Conservation (phyloP, 1,284 basidiomycete genomes). For the Apiotrichum laibachii region DNA sequence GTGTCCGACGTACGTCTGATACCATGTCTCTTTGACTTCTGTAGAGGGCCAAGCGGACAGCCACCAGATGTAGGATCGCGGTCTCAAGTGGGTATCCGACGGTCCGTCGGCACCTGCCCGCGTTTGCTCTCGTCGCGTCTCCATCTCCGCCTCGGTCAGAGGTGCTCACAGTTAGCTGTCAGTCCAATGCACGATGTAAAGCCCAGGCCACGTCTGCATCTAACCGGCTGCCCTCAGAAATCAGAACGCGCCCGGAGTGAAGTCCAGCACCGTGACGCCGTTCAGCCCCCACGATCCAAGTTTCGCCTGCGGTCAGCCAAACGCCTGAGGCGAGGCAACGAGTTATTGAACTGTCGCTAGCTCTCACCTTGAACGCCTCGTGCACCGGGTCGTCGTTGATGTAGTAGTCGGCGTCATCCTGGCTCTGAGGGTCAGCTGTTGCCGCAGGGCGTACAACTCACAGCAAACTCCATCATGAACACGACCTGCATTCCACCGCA, state of each 20-base stretch:
- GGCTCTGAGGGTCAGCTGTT: slow-evolving; percentile 22
- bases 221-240: background rate
- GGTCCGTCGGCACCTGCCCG: too few species aligned
- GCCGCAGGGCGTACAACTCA: slow-evolving; percentile 14
- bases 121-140: too few species aligned
- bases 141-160: too few species aligned
- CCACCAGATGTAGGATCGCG: too few species aligned
- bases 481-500: slow-evolving; percentile 40
- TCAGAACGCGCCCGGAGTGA: slow-evolving; percentile 17
- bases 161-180: too few species aligned
- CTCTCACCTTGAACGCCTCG: slow-evolving; percentile 38
- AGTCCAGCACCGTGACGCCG: slow-evolving; percentile 41
- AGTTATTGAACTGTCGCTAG: background rate
- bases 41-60: too few species aligned
- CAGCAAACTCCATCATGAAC: slow-evolving; percentile 43
- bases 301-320: slow-evolving; percentile 9
- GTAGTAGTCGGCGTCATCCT: slow-evolving; percentile 41
- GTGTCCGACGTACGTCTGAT: too few species aligned
- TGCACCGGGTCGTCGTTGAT: slow-evolving; percentile 38
- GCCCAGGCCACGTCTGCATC: background rate
- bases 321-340: background rate
- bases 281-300: slow-evolving; percentile 19
- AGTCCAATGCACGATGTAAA: too few species aligned
- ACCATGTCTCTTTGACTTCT: too few species aligned
- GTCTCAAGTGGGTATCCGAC: too few species aligned